Evolutionary conservation across 345 rosid species (phyloP).

Genomic region (Salix viminalis): DNA sequence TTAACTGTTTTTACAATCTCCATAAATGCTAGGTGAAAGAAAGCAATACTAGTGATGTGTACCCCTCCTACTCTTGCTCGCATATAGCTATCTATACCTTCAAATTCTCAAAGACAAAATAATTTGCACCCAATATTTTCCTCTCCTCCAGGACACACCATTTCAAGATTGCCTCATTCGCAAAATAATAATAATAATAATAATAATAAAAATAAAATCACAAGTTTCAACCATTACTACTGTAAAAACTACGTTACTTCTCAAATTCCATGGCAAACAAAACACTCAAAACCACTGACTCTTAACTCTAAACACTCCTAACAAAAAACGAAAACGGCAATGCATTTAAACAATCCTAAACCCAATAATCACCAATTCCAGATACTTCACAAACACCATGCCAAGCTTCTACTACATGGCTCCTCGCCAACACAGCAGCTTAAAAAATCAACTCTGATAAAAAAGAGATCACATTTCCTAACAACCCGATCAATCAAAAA

Average conservation of each 20-base stretch:
- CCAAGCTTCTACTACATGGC: neutral
- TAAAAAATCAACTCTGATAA: neutral
- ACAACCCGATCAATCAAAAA: neutral
- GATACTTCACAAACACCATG: neutral
- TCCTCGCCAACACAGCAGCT: neutral
- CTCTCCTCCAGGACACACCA: no score
- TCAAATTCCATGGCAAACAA: neutral
- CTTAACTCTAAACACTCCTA: neutral
- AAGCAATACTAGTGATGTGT: neutral
- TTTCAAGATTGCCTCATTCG: no score
- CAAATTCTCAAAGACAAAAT: neutral
- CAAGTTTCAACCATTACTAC: neutral
- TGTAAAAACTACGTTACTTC: neutral
- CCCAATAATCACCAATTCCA: neutral
- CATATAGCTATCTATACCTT: neutral
- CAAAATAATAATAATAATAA: no score
- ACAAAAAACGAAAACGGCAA: neutral
- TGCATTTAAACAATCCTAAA: neutral
- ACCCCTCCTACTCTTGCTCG: neutral
- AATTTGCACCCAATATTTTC: neutral
- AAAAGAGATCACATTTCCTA: neutral
- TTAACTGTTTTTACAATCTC: neutral
- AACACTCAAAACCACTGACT: neutral
- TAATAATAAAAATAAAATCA: neutral
- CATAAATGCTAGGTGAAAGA: neutral